Evolutionary conservation across 768 basidiomycete species (phyloP).

Genomic region (Podaxis sp.): DNA sequence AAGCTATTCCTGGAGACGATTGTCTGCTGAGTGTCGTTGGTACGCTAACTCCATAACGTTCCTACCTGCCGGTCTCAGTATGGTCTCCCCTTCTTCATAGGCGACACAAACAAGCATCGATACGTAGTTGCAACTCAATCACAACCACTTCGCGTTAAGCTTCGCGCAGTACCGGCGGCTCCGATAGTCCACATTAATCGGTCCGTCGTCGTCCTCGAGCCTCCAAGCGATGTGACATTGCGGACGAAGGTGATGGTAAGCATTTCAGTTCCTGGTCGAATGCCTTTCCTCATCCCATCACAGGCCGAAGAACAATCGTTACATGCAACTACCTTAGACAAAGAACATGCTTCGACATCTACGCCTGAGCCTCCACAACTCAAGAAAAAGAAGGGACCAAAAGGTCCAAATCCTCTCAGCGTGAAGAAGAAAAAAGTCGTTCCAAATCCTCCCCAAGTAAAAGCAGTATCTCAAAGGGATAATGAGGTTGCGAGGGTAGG

Average conservation of each 20-base stretch:
- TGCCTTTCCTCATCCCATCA: not conserved
- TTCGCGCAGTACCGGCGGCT: constrained; percentile 78
- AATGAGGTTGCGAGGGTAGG: constrained; percentile 19
- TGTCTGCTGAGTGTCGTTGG: constrained; percentile 84
- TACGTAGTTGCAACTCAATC: constrained; percentile 90
- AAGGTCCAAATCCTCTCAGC: constrained; percentile 90
- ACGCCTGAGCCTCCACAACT: constrained; percentile 36
- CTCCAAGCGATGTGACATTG: constrained; percentile 79
- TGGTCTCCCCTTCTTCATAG: constrained; percentile 32
- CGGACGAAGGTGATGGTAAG: constrained; percentile 60
- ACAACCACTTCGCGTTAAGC: constrained; percentile 60
- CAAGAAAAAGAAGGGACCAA: constrained; percentile 69
- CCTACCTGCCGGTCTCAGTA: not conserved
- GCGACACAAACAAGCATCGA: constrained; percentile 85
- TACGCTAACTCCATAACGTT: constrained; percentile 31
- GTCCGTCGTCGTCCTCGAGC: constrained; percentile 91
- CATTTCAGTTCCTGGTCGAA: constrained; percentile 19
- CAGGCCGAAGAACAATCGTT: constrained; percentile 68
- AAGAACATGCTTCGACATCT: constrained; percentile 38
- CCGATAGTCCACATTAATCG: constrained; percentile 92
- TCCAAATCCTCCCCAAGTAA: constrained; percentile 33
- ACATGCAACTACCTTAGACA: constrained; percentile 50
- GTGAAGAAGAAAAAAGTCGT: constrained; percentile 78
- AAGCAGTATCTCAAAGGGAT: constrained; percentile 22
- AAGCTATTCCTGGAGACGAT: constrained; percentile 81